A percentile compares a stretch with the other conserved stretches of the same genome.
phyloP scores from a whole-genome alignment of 2,329 filamentous ascomycete genomes.

The Myotisia sp. region DNA sequence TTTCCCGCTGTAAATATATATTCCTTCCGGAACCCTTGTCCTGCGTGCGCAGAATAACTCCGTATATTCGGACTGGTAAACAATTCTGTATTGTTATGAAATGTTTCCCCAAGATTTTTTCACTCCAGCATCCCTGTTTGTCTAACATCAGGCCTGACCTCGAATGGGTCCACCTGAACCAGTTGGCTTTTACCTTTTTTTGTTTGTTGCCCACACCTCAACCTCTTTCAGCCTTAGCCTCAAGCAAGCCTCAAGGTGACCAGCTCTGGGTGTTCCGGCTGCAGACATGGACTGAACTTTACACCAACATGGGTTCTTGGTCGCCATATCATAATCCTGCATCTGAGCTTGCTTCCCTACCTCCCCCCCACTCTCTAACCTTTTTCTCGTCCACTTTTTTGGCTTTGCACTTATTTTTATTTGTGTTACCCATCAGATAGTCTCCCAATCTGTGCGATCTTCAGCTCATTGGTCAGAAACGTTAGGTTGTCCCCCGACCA shows the following conservation, averaged over 20 bases:
- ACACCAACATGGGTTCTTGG: constrained; percentile 6
- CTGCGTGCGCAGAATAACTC: too few relatives aligned
- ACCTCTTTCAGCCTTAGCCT: constrained; percentile 4
- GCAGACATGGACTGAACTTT: constrained; percentile 6
- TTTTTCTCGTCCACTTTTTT: constrained; percentile 1
- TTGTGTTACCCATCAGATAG: constrained; percentile 7
- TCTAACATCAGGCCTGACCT: constrained; percentile 3
- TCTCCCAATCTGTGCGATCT: constrained; percentile 4
- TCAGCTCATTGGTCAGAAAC: constrained; percentile 8
- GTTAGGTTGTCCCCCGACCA: constrained; percentile 1
- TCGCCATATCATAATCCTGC: constrained; percentile 5
- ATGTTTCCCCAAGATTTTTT: too few relatives aligned
- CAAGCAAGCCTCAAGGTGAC: constrained; percentile 3
- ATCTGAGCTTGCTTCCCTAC: constrained; percentile 7
- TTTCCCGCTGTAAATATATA: too few relatives aligned
- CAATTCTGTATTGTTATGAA: too few relatives aligned
- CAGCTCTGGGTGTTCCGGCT: constrained; percentile 6
- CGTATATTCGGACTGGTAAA: too few relatives aligned
- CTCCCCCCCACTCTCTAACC: constrained; percentile 1
- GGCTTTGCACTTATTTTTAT: constrained; percentile 7
- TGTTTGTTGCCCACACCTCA: constrained; percentile 1
- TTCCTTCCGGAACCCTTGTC: too few relatives aligned
- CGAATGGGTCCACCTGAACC: constrained; percentile 3
- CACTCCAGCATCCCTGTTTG: constrained; percentile 4
- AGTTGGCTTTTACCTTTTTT: constrained; percentile 2